Conservation (phyloP, 495 filamentous ascomycete species). For the Aspergillus nidulans region DNA sequence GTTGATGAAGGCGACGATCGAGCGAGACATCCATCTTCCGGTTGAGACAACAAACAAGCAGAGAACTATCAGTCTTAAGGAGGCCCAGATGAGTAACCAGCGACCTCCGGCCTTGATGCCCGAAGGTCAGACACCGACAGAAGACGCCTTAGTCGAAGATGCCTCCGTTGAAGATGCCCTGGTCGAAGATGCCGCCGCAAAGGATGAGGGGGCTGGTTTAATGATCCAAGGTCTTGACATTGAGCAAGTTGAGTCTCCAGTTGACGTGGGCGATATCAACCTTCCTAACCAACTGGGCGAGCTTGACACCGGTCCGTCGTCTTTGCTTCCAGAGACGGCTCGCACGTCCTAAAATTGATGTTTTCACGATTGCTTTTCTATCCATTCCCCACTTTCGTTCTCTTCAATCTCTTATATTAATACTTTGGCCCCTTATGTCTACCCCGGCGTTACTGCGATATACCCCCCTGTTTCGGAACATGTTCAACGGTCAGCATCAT, state of each 20-base stretch:
- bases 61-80: slow-evolving; percentile 83
- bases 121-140: slow-evolving; percentile 8
- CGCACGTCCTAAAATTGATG: slow-evolving; percentile 17
- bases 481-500: slow-evolving; percentile 6
- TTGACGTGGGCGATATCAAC: slow-evolving; percentile 14
- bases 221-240: slow-evolving; percentile 35
- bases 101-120: slow-evolving; percentile 84
- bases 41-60: slow-evolving; percentile 91
- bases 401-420: slow-evolving; percentile 9
- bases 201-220: slow-evolving; percentile 27
- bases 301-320: slow-evolving; percentile 22
- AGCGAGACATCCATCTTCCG: slow-evolving; percentile 73
- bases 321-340: slow-evolving; percentile 27
- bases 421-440: slow-evolving; percentile 9
- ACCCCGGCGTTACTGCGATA: slow-evolving; percentile 44
- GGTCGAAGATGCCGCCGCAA: neutral
- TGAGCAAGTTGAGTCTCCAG: slow-evolving; percentile 18
- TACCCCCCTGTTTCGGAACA: slow-evolving; percentile 28
- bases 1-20: slow-evolving; percentile 98
- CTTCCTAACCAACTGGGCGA: slow-evolving; percentile 22
- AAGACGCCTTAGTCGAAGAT: slow-evolving; percentile 1
- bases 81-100: slow-evolving; percentile 76
- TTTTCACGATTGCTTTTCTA: slow-evolving; percentile 1
- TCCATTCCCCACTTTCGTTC: neutral
- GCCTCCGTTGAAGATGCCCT: neutral